Base-by-base conservation (phyloP, 108 stramenopile species). In the Parietichytrium sp. region DNA sequence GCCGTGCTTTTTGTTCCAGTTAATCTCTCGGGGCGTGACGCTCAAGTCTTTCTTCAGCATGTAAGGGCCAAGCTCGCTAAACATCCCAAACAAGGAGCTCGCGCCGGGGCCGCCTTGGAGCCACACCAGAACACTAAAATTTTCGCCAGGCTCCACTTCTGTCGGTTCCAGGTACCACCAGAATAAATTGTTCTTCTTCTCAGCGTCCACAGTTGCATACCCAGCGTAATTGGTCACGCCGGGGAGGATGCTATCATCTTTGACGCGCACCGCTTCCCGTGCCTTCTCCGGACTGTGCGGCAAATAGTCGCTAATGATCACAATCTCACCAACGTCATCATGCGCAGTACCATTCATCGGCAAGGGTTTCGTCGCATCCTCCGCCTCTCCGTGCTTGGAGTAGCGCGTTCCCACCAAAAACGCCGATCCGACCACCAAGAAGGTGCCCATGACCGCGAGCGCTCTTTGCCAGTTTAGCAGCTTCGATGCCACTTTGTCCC, bases 21-120 rank as follows among this genome's bases (percentile, higher is more conserved):
- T 42, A 12, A 52, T 38, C 50, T 27, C 27, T 13, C 31, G 80
- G 42, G 51, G 51, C 26, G 42, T 30, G 23, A 79, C 42, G 25
- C 38, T 16, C 20, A 84, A 3, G 53, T 51, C n/a, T 12, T 38
- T 23, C 48, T 48, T 49, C 23, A 85, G 31, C 15, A 42, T 33
- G 29, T 52, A 78, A 15, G 84, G 84, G 10, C 84, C 84, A 3
- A 54, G 52, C 52, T 85, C 84, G 45, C 36, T 47, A 29, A 82
- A 80, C 47, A 85, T 38, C 48, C 84, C 84, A 47, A 82, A 54
- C 18, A 79, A 72, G 27, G 84, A 85, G 15, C 61, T 51, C 6
- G 81, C 55, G n/a, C 84, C 84, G 4, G 84, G 84, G 8, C 84
- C 84, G 13, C 84, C 84, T 49, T 85, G 81, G 47, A 81, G 84